phyloP scores from a whole-genome alignment of 805 yeast genomes.

The Metschnikowia bowlesiae region DNA sequence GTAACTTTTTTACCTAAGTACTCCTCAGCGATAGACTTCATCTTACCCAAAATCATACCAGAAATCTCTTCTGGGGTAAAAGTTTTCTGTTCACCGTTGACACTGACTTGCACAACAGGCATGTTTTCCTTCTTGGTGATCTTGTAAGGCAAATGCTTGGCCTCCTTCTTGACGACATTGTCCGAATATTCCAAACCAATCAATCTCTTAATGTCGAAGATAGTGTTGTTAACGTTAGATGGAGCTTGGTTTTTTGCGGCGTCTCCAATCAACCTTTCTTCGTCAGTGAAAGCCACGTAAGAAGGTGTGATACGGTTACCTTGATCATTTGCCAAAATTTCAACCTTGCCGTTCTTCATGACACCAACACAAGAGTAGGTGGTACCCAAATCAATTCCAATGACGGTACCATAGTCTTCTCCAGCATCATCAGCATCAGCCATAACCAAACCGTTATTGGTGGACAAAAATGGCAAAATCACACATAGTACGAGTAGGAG shows the following conservation, averaged over 20 bases:
- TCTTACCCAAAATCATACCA: conserved; percentile 85
- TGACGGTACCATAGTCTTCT: conserved; percentile 52
- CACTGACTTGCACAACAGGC: conserved; percentile 79
- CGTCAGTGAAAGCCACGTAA: conserved; percentile 89
- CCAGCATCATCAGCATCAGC: conserved; percentile 29
- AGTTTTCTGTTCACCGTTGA: conserved; percentile 76
- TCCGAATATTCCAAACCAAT: conserved; percentile 69
- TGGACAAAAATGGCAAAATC: conserved; percentile 34
- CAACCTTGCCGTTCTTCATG: conserved; percentile 87
- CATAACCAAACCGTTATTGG: conserved; percentile 15
- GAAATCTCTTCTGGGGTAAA: conserved; percentile 95
- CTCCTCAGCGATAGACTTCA: conserved; percentile 47
- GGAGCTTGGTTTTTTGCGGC: conserved; percentile 98
- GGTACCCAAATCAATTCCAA: conserved; percentile 97
- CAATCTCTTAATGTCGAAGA: conserved; percentile 87
- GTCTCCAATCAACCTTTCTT: conserved; percentile 92
- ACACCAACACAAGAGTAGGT: conserved; percentile 97
- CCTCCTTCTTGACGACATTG: conserved; percentile 46
- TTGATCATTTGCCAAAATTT: conserved; percentile 95
- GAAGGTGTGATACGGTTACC: conserved; percentile 99
- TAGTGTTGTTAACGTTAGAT: conserved; percentile 86
- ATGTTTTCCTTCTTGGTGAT: conserved; percentile 69
- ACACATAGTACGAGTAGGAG: conserved; percentile 33
- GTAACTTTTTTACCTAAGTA: conserved; percentile 21
- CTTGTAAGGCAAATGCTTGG: conserved; percentile 85